A percentile compares a stretch with the other conserved stretches of the same genome.
These are phyloP conservation scores for Apiospora aurea DNA, from an alignment of 2,329 filamentous ascomycete genomes.

Conservation along the genomic window DNA sequence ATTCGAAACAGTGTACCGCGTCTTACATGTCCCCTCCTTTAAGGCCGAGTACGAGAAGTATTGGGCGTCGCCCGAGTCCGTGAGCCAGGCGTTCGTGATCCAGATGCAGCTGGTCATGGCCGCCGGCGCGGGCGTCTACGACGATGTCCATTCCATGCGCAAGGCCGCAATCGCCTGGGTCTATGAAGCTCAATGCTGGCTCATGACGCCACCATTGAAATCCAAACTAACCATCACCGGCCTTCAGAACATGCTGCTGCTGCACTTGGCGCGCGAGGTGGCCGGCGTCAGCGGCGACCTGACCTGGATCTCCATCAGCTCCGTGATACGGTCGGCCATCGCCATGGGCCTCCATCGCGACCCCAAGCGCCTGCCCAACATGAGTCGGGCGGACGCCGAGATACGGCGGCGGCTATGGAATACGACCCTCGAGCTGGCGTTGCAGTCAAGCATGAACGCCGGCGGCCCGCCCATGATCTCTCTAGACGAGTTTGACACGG, in stretches of 20 bases:
- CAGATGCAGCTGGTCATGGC: conserved; percentile 62
- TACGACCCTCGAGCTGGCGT: conserved; percentile 55
- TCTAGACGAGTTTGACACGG: conserved; percentile 55
- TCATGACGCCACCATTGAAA: conserved; percentile 56
- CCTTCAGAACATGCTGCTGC: conserved; percentile 60
- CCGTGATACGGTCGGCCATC: conserved; percentile 60
- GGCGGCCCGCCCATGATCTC: conserved; percentile 55
- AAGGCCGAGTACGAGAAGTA: conserved; percentile 32
- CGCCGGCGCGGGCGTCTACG: conserved; percentile 56
- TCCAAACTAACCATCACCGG: conserved; percentile 54
- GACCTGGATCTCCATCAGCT: conserved; percentile 59
- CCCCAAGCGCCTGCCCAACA: conserved; percentile 55
- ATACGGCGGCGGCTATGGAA: conserved; percentile 61
- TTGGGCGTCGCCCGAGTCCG: conserved; percentile 27
- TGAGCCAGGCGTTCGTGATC: conserved; percentile 53
- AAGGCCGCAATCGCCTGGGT: conserved; percentile 56
- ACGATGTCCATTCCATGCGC: conserved; percentile 53
- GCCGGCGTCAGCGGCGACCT: conserved; percentile 58
- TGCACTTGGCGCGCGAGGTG: conserved; percentile 56
- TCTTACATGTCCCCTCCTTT: conserved; percentile 37
- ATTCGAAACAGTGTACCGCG: conserved; percentile 36
- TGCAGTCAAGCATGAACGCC: conserved; percentile 54
- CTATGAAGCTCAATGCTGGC: conserved; percentile 59
- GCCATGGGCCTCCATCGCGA: conserved; percentile 67
- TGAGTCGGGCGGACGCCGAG: conserved; percentile 58